Conservation (phyloP, 2,329 filamentous ascomycete genomes). For the Incumbomyces delicatus region DNA sequence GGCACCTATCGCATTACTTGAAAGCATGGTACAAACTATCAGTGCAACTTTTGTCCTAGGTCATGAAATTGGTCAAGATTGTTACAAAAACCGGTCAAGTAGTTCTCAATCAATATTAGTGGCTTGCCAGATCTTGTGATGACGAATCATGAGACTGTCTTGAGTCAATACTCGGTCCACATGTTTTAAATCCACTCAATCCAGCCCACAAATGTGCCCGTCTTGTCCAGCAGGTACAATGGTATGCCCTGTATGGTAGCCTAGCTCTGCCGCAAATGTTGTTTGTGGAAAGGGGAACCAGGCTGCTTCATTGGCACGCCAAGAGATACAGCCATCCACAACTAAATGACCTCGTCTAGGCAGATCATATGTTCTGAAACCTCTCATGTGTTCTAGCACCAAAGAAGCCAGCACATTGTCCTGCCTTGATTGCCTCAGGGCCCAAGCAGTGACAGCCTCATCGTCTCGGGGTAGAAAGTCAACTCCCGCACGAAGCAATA, state of each 20-base stretch:
- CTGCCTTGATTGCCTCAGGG: conserved; percentile 1
- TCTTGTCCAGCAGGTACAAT: not conserved
- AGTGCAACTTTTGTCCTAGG: no score
- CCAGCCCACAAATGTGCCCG: not conserved
- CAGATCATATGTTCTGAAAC: conserved; percentile 2
- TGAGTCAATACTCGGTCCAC: not conserved
- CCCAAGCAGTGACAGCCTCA: conserved; percentile 14
- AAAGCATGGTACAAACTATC: no score
- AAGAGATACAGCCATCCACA: conserved; percentile 4
- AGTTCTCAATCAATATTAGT: not conserved
- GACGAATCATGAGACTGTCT: no score
- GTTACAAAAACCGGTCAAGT: not conserved
- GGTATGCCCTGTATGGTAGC: conserved; percentile 3
- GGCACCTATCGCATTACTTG: not conserved
- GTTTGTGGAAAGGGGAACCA: conserved; percentile 1
- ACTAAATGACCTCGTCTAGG: conserved; percentile 2
- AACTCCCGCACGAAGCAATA: conserved; percentile 13
- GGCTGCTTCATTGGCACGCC: not conserved
- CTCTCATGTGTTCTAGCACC: conserved; percentile 13
- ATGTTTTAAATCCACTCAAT: not conserved
- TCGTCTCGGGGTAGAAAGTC: conserved; percentile 14
- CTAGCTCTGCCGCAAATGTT: conserved; percentile 4
- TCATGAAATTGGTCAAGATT: not conserved
- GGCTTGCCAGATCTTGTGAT: no score
- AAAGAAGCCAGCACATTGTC: conserved; percentile 8